These are phyloP conservation scores for Trichoderma atrobrunneum DNA, from an alignment of 2,329 filamentous ascomycete genomes.

Conservation along the genomic window DNA sequence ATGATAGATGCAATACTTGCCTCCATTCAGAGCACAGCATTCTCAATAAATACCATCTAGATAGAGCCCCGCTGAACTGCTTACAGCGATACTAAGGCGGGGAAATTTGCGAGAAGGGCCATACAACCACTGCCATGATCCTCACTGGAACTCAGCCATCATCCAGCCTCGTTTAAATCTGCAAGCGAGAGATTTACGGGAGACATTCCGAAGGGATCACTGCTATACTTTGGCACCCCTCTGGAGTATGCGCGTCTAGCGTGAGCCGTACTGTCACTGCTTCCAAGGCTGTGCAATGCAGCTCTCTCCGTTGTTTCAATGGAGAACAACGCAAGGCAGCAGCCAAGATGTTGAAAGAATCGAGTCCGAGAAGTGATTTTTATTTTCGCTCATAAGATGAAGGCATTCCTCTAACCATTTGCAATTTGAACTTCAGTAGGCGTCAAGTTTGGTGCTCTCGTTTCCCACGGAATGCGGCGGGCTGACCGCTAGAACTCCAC, in stretches of 20 bases:
- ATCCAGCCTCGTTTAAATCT: not conserved
- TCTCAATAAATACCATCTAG: not conserved
- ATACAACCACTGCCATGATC: not conserved
- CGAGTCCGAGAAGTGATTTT: not conserved
- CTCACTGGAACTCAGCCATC: not conserved
- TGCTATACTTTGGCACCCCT: not conserved
- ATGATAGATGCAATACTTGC: not conserved
- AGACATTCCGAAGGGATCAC: not conserved
- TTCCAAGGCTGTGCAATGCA: not conserved
- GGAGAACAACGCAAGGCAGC: not conserved
- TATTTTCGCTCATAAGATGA: not conserved
- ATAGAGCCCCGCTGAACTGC: not conserved
- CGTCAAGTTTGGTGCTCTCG: not conserved
- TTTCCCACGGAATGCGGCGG: fast-evolving
- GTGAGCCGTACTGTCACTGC: not conserved
- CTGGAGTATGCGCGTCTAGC: not conserved
- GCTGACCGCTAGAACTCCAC: not conserved
- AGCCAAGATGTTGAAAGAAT: not conserved
- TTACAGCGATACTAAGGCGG: not conserved
- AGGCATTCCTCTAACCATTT: not conserved
- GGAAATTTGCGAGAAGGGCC: not conserved
- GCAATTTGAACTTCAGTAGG: not conserved
- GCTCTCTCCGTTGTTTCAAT: not conserved
- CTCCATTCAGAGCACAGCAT: not conserved
- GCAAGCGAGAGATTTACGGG: not conserved